Evolutionary conservation across 2,329 filamentous ascomycete species (phyloP).

Genomic region (Acrocalymma vagum): DNA sequence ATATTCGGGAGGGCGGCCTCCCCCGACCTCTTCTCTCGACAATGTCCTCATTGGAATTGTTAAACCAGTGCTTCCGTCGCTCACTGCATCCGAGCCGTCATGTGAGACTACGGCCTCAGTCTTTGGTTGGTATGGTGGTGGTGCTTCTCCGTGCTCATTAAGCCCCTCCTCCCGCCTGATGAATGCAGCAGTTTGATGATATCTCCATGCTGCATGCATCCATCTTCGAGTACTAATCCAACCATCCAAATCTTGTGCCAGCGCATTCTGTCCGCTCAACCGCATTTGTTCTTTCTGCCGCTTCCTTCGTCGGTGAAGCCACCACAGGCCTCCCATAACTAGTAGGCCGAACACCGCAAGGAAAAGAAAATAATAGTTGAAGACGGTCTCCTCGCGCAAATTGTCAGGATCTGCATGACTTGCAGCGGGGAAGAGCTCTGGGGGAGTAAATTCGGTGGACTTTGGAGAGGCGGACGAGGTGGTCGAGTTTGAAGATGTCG

Average conservation of each 20-base stretch:
- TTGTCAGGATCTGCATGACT: constrained; percentile 6
- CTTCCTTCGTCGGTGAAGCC: constrained; percentile 55
- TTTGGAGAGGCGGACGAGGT: constrained; percentile 5
- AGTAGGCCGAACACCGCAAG: constrained; percentile 61
- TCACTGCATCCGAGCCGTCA: constrained; percentile 8
- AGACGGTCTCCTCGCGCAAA: constrained; percentile 34
- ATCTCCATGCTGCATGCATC: constrained; percentile 33
- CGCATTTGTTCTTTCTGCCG: constrained; percentile 38
- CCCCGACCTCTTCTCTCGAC: constrained; percentile 42
- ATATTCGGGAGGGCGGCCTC: constrained; percentile 51
- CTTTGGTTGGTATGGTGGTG: constrained; percentile 66
- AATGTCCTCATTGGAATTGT: constrained; percentile 51
- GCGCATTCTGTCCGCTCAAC: constrained; percentile 39
- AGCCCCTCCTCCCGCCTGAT: constrained; percentile 62
- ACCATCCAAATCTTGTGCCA: constrained; percentile 47
- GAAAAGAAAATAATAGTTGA: constrained; percentile 65
- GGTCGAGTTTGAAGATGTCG: constrained; percentile 8
- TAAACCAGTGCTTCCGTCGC: constrained; percentile 14
- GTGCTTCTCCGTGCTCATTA: constrained; percentile 71
- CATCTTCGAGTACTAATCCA: constrained; percentile 42
- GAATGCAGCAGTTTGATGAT: constrained; percentile 22
- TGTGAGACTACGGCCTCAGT: constrained; percentile 24
- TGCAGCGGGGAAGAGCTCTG: constrained; percentile 16
- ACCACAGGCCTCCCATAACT: constrained; percentile 51
- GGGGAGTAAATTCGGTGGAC: constrained; percentile 4